Evolutionary conservation across 2,329 filamentous ascomycete genomes (phyloP), one percentile per base, ranked within the genome.

Genomic region (Neocatenulostroma microsporum): DNA sequence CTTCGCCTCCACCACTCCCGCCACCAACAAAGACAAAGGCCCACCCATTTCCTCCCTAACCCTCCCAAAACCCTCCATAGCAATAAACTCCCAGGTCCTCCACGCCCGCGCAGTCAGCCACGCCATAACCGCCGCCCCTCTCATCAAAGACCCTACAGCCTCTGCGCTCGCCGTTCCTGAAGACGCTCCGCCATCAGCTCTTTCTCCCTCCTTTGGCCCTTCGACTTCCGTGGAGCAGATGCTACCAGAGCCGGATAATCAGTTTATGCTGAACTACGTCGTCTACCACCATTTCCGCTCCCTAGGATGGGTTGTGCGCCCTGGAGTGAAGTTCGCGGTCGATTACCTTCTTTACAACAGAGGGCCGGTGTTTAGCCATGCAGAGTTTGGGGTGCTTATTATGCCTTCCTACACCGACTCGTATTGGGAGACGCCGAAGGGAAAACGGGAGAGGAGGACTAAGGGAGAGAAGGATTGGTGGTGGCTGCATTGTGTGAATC

Each of bases 211-310:
- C 30, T 27, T 18, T 7, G n/a, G n/a, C n/a, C n/a, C n/a, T n/a
- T n/a, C n/a, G n/a, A n/a, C n/a, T n/a, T n/a, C n/a, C n/a, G n/a
- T n/a, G n/a, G n/a, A n/a, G n/a, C n/a, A n/a, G n/a, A 11, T 56
- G 52, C 14, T 52, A 57, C 6, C 55, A 62, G 9, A 68, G 12
- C 78, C 86, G 0, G 86, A 94, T 57, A 84, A 94, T 52, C 73
- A 77, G 0, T 98, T 98, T 60, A 66, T 96, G 14, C 60, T 94
- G 1, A 80, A 85, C 40, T 98, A 96, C 54, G 79, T 78, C 10
- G 85, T 85, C 13, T 98, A 94, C 59, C 91, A 98, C 57, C 89
- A 98, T 58, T 98, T 94, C 64, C 82, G 91, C 24, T 94, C 87
- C 0, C 70, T 96, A 0, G 91, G 91, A 17, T 98, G 91, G 89